Conservation (phyloP, 768 basidiomycete species). For the Leccinum boreale region DNA sequence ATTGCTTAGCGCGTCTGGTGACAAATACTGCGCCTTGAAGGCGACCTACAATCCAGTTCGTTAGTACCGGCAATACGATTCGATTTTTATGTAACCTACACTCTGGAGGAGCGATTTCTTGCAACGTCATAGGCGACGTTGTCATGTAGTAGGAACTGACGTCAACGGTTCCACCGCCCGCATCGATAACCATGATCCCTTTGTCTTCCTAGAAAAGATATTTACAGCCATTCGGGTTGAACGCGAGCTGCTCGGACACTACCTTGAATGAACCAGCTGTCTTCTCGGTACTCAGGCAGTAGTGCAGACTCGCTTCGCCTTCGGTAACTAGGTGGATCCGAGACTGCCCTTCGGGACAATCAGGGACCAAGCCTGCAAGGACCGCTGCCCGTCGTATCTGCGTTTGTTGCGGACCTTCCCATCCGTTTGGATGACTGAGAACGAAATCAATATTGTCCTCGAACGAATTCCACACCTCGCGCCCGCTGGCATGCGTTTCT, state of each 20-base stretch:
- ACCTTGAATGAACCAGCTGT: conserved; percentile 29
- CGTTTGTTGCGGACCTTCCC: conserved; percentile 43
- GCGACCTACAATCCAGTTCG: conserved; percentile 35
- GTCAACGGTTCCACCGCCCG: conserved; percentile 62
- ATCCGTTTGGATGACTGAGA: conserved; percentile 47
- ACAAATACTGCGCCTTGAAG: conserved; percentile 53
- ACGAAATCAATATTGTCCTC: conserved; percentile 42
- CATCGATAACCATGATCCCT: conserved; percentile 55
- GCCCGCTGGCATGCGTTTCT: conserved; percentile 43
- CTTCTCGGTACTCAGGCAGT: conserved; percentile 39
- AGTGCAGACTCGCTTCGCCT: conserved; percentile 54
- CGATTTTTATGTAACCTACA: conserved; percentile 30
- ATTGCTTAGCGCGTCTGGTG: conserved; percentile 39
- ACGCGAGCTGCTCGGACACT: not conserved
- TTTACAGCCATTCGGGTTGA: not conserved
- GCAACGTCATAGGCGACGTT: conserved; percentile 32
- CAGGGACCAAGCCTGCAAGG: conserved; percentile 37
- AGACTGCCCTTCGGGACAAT: conserved; percentile 33
- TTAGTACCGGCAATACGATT: not conserved
- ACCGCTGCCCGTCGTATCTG: conserved; percentile 45
- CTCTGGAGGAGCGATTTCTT: conserved; percentile 47
- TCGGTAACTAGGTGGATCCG: conserved; percentile 48
- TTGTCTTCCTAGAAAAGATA: conserved; percentile 35
- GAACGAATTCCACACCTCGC: conserved; percentile 40
- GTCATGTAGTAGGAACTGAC: conserved; percentile 50